Evolutionary conservation across 257 asterid species (phyloP).

Genomic region (Nyctanthes arbortristis): DNA sequence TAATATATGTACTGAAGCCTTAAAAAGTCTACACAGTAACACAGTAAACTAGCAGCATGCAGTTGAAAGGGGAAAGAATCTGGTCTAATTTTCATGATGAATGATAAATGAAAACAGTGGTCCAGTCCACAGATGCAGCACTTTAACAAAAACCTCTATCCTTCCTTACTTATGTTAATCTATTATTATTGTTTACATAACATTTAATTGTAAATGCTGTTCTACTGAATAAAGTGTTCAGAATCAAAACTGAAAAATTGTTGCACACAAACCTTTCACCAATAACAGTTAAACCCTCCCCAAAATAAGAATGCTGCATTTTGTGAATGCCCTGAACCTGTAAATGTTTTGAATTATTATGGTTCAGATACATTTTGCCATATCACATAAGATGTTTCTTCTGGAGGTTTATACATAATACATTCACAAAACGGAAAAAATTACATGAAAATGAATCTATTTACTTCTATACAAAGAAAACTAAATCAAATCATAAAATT

Average conservation of each 20-base stretch:
- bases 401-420: not conserved
- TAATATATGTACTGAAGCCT: not conserved
- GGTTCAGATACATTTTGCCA: constrained; percentile 17
- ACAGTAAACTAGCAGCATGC: constrained; percentile 6
- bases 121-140: constrained; percentile 13
- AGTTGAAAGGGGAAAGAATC: not conserved
- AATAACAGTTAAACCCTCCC: constrained; percentile 93
- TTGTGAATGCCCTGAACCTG: constrained; percentile 68
- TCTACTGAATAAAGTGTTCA: constrained; percentile 11
- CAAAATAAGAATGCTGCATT: constrained; percentile 61
- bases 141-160: constrained; percentile 1
- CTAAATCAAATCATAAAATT: constrained; percentile 17
- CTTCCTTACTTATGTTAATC: constrained; percentile 1
- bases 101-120: not conserved
- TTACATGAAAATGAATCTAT: too few relatives aligned
- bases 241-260: constrained; percentile 3
- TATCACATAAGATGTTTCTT: constrained; percentile 10
- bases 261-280: constrained; percentile 65
- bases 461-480: too few relatives aligned
- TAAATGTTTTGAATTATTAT: constrained; percentile 19
- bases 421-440: not conserved
- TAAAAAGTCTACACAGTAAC: constrained; percentile 5
- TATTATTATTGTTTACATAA: not conserved
- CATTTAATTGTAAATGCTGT: not conserved
- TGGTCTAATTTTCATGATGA: not conserved